A percentile compares a stretch with the other conserved stretches of the same genome.
Evolutionary conservation across 441 rosid genomes (phyloP).

Genomic region (Gossypium schwendimanii): DNA sequence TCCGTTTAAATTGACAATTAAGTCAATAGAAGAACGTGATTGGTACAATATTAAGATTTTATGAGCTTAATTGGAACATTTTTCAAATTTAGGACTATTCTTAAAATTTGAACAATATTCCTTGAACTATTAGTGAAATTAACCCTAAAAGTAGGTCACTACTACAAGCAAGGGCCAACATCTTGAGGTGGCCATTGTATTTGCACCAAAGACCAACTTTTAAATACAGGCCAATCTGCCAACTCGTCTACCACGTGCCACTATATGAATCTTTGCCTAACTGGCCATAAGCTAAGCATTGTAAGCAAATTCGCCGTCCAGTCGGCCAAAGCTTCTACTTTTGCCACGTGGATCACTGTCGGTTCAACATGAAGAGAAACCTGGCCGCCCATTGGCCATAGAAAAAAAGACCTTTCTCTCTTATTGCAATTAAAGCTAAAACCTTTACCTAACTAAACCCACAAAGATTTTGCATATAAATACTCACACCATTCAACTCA

Average conservation of each 20-base stretch:
- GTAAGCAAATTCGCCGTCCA: conserved; percentile 16
- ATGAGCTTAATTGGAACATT: too few relatives aligned
- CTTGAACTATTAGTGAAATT: neutral
- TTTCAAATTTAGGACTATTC: too few relatives aligned
- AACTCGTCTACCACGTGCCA: conserved; percentile 11
- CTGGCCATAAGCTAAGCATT: neutral
- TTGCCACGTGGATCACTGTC: conserved; percentile 23
- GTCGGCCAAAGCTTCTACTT: conserved; percentile 10
- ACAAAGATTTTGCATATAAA: neutral
- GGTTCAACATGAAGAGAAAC: conserved; percentile 11
- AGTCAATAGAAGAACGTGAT: too few relatives aligned
- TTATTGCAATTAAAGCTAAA: conserved; percentile 21
- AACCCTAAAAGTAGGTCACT: neutral
- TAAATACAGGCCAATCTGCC: neutral
- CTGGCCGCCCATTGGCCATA: conserved; percentile 37
- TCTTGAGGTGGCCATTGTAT: neutral
- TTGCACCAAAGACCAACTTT: neutral
- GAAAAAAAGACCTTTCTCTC: neutral
- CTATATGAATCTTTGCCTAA: neutral
- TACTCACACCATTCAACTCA: neutral
- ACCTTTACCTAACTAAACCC: conserved; percentile 2
- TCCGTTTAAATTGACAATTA: too few relatives aligned
- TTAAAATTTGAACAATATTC: too few relatives aligned
- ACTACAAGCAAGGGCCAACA: neutral
- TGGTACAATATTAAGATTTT: too few relatives aligned